A percentile compares a stretch with the other conserved stretches of the same genome.
phyloP scores from a whole-genome alignment of 2,329 filamentous ascomycete species.

The Trichoderma sp. region DNA sequence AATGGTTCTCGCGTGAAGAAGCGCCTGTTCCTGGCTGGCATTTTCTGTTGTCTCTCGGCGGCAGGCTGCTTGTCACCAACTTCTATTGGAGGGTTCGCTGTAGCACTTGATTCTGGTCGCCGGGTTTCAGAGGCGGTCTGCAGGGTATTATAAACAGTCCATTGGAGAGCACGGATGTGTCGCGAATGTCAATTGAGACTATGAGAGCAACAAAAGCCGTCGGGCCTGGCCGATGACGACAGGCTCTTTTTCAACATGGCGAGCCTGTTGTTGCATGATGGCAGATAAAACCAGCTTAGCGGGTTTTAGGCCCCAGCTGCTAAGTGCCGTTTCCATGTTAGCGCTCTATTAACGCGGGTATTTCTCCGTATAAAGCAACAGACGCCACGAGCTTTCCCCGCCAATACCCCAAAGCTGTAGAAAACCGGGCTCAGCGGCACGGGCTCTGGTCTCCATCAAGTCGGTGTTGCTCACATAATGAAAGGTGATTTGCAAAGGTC shows the following conservation, averaged over 20 bases:
- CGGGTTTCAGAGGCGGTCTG: background rate
- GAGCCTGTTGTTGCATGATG: background rate
- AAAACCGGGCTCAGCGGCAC: background rate
- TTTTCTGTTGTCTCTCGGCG: background rate
- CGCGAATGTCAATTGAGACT: background rate
- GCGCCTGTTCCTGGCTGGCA: constrained; percentile 20
- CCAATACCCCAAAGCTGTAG: background rate
- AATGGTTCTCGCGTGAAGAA: constrained; percentile 24
- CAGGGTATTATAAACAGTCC: background rate
- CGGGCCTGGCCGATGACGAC: constrained; percentile 11
- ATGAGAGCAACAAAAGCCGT: background rate
- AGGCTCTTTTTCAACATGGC: background rate
- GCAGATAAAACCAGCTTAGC: background rate
- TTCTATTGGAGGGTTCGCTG: background rate
- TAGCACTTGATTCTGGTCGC: background rate
- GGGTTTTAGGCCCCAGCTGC: constrained; percentile 9
- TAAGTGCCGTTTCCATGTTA: constrained; percentile 16
- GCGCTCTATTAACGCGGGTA: background rate
- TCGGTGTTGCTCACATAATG: background rate
- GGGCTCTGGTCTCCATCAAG: background rate
- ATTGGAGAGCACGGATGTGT: background rate
- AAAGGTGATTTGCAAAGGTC: background rate
- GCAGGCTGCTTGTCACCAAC: background rate
- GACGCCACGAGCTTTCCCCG: background rate
- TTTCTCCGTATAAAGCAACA: background rate